Percentiles rank a stretch among this genome's conserved stretches.
Evolutionary conservation across 768 basidiomycete genomes (phyloP).

Genomic region (Asterophora lycoperdoides): DNA sequence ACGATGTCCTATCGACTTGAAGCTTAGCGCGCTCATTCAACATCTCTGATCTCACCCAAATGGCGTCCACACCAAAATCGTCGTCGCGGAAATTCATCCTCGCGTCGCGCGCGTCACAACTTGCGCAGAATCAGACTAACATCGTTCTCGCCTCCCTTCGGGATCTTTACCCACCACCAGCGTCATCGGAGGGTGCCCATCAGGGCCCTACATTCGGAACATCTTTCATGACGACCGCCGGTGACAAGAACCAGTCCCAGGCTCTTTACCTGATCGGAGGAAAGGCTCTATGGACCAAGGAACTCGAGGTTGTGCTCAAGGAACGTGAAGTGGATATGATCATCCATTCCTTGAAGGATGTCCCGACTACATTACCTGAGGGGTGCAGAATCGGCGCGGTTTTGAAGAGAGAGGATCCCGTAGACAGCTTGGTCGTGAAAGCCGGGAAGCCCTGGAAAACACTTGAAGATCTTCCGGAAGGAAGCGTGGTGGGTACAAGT

Average conservation of each 20-base stretch:
- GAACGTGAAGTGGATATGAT: constrained; percentile 80
- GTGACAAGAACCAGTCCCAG: constrained; percentile 91
- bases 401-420: constrained; percentile 81
- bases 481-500: constrained; percentile 92
- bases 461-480: constrained; percentile 80
- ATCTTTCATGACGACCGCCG: constrained; percentile 55
- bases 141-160: constrained; percentile 65
- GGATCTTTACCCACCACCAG: constrained; percentile 44
- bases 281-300: constrained; percentile 95
- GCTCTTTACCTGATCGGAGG: constrained; percentile 84
- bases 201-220: constrained; percentile 37
- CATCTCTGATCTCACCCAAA: constrained; percentile 3
- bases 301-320: constrained; percentile 83
- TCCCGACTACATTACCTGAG: constrained; percentile 81
- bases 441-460: constrained; percentile 60
- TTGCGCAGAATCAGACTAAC: constrained; percentile 89
- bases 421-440: constrained; percentile 87
- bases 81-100: constrained; percentile 58
- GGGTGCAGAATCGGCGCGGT: constrained; percentile 86
- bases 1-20: not conserved
- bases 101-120: constrained; percentile 82
- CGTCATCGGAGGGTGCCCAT: constrained; percentile 26
- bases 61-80: constrained; percentile 11
- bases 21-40: not conserved
- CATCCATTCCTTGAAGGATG: constrained; percentile 90